Percentiles rank a stretch among this genome's conserved stretches.
phyloP scores from a whole-genome alignment of 352 stramenopile species.

The Phytopythium helicoides region DNA sequence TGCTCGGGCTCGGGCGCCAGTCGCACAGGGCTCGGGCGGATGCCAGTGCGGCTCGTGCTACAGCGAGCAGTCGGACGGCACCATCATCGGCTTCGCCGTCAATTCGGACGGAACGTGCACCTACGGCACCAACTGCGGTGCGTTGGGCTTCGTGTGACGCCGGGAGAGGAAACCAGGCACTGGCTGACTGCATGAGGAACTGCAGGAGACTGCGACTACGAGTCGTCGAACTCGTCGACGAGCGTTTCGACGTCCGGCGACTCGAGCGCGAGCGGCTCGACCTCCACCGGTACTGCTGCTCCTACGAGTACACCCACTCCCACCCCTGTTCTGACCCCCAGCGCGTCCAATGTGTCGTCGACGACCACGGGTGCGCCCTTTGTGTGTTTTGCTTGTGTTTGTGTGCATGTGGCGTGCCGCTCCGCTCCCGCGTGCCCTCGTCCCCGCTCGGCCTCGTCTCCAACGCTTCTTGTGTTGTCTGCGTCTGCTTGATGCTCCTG shows the following conservation, averaged over 20 bases:
- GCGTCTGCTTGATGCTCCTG: too few species aligned
- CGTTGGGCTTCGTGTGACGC: not conserved
- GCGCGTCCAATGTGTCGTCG: too few species aligned
- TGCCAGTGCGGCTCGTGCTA: slow-evolving; percentile 53
- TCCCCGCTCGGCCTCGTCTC: too few species aligned
- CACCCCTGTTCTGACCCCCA: too few species aligned
- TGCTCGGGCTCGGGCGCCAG: slow-evolving; percentile 27
- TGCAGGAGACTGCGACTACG: not conserved
- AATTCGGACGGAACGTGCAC: slow-evolving; percentile 24
- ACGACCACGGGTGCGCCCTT: too few species aligned
- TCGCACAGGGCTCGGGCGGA: slow-evolving; percentile 10
- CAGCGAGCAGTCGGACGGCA: slow-evolving; percentile 12
- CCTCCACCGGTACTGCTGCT: too few species aligned
- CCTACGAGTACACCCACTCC: too few species aligned
- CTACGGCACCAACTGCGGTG: slow-evolving; percentile 28
- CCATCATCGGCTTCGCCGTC: slow-evolving; percentile 28
- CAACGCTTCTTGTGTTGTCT: too few species aligned
- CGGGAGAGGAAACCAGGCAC: not conserved
- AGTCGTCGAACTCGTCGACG: too few species aligned
- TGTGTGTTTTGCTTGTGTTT: too few species aligned
- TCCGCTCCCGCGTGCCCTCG: too few species aligned
- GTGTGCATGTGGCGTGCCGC: too few species aligned
- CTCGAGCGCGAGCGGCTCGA: not conserved
- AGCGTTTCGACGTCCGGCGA: not conserved
- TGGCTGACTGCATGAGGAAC: not conserved